Evolutionary conservation across 352 stramenopile genomes (phyloP).

Genomic region (Hyaloperonospora arabidopsidis): DNA sequence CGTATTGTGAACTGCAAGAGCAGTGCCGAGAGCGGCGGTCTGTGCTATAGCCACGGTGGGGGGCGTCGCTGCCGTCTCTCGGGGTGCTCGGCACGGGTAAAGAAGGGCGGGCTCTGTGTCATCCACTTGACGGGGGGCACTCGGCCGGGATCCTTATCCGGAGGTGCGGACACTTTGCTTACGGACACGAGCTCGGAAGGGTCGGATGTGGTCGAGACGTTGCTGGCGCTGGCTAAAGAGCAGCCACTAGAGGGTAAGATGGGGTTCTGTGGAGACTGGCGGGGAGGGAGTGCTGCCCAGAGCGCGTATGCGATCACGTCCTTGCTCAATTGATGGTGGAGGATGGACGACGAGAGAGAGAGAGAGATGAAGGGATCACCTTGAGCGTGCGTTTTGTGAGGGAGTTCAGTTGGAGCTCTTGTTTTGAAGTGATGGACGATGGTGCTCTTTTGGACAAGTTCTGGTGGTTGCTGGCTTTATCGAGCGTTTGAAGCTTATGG

Average conservation of each 20-base stretch:
- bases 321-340: conserved; percentile 52
- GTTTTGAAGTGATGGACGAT: no score
- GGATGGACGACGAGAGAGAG: neutral
- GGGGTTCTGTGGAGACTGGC: conserved; percentile 3
- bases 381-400: no score
- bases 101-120: conserved; percentile 66
- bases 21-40: conserved; percentile 57
- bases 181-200: conserved; percentile 15
- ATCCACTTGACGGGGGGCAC: conserved; percentile 41
- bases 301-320: conserved; percentile 43
- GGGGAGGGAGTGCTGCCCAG: conserved; percentile 2
- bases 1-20: conserved; percentile 62
- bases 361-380: no score
- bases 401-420: no score
- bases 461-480: no score
- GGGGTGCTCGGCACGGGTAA: conserved; percentile 64
- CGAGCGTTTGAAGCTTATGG: no score
- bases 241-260: conserved; percentile 14
- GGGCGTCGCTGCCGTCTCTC: conserved; percentile 56
- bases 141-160: no score
- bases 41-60: conserved; percentile 74
- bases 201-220: conserved; percentile 51
- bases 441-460: no score
- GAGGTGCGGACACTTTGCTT: neutral
- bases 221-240: conserved; percentile 53